phyloP scores from a whole-genome alignment of 495 filamentous ascomycete genomes.

The Filosporella fistucella region DNA sequence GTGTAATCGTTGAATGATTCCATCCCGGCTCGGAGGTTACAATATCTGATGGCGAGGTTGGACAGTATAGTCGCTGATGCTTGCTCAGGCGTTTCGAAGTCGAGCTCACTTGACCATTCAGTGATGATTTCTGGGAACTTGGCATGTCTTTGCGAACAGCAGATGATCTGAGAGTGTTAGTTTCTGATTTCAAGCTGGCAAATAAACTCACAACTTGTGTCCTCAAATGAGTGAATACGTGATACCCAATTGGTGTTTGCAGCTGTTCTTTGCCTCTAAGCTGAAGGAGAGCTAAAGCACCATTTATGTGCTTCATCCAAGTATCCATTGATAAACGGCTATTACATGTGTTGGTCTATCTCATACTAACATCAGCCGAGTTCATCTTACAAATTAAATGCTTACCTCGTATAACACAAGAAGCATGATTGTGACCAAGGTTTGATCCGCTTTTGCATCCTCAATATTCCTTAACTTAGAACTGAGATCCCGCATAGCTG shows the following conservation, averaged over 20 bases:
- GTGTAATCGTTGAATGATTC: slow-evolving; percentile 18
- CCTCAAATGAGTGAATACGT: slow-evolving; percentile 41
- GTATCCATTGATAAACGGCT: slow-evolving; percentile 32
- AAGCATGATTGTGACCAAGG: slow-evolving; percentile 46
- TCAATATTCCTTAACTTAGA: slow-evolving; percentile 36
- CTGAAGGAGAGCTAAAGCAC: slow-evolving; percentile 42
- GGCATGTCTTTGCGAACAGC: slow-evolving; percentile 13
- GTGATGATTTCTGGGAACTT: slow-evolving; percentile 7
- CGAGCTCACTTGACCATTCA: slow-evolving; percentile 10
- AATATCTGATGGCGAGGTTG: slow-evolving; percentile 11
- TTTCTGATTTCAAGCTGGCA: not conserved
- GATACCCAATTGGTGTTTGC: slow-evolving; percentile 34
- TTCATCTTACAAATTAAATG: not conserved
- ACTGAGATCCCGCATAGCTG: slow-evolving; percentile 38
- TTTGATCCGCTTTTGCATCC: slow-evolving; percentile 44
- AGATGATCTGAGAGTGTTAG: slow-evolving; percentile 12
- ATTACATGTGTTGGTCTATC: slow-evolving; percentile 16
- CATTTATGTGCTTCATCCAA: slow-evolving; percentile 47
- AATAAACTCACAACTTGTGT: slow-evolving; percentile 23
- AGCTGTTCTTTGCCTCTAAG: slow-evolving; percentile 45
- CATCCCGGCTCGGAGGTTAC: slow-evolving; percentile 16
- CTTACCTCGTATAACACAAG: slow-evolving; percentile 33
- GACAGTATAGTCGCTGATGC: slow-evolving; percentile 6
- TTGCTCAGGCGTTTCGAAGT: slow-evolving; percentile 9
- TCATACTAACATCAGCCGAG: not conserved